These are phyloP conservation scores for Dittrichia graveolens DNA, from an alignment of 129 eudicot species.

Conservation along the genomic window DNA sequence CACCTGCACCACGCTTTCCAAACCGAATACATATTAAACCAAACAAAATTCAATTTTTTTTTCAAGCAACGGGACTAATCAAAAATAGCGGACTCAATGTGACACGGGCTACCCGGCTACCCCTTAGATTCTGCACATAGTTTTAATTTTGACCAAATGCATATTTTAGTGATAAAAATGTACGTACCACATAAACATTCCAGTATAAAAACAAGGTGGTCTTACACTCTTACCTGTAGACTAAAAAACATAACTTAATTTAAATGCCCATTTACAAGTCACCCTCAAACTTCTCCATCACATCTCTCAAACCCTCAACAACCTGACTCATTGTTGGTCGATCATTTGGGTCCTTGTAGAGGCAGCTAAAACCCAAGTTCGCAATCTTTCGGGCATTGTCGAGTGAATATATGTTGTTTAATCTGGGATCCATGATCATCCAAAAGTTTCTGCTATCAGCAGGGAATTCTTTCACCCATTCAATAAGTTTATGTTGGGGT, in stretches of 20 bases:
- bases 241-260: background rate
- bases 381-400: constrained; percentile 59
- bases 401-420: constrained; percentile 53
- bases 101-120: too few species aligned
- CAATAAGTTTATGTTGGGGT: constrained; percentile 62
- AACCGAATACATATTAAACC: too few species aligned
- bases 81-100: too few species aligned
- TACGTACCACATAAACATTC: too few species aligned
- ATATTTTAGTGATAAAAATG: too few species aligned
- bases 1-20: too few species aligned
- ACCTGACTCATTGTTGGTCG: constrained; percentile 69
- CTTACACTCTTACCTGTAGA: too few species aligned
- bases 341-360: constrained; percentile 55
- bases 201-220: too few species aligned
- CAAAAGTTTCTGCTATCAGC: constrained; percentile 54
- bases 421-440: constrained; percentile 66
- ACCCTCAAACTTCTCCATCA: constrained; percentile 40
- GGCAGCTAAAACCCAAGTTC: constrained; percentile 56
- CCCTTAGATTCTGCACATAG: too few species aligned
- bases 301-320: constrained; percentile 54
- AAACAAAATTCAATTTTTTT: too few species aligned
- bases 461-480: constrained; percentile 77
- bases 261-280: background rate
- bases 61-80: too few species aligned
- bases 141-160: too few species aligned